Percentiles rank a stretch among this genome's conserved stretches.
phyloP scores from a whole-genome alignment of 83 land plant genomes.

The Thuja plicata region DNA sequence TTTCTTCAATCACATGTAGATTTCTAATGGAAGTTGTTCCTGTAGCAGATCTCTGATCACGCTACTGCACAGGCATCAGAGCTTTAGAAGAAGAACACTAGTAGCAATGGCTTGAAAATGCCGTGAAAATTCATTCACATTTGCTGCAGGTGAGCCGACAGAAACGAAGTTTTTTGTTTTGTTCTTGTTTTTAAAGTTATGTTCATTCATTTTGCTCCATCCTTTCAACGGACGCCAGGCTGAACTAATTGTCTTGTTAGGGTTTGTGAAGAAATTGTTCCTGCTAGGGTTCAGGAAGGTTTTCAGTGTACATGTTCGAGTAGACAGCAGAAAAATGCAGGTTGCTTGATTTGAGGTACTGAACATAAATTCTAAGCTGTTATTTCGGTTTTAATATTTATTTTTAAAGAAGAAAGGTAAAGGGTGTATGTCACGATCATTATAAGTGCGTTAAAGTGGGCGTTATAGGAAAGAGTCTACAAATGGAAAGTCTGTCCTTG shows the following conservation, averaged over 20 bases:
- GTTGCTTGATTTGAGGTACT: not conserved
- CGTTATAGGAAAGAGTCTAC: no score
- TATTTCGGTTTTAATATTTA: no score
- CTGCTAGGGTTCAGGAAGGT: not conserved
- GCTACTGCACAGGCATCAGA: not conserved
- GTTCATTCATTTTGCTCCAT: not conserved
- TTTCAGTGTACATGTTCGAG: not conserved
- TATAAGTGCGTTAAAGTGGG: no score
- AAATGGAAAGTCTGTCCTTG: not conserved
- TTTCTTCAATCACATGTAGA: no score
- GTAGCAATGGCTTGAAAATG: not conserved
- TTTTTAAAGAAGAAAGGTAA: no score
- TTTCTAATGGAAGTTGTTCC: not conserved
- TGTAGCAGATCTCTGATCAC: not conserved
- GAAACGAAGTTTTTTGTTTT: no score
- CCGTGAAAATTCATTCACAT: not conserved
- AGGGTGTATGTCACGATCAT: no score
- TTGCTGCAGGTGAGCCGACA: not conserved
- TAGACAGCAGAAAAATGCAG: not conserved
- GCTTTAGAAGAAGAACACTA: not conserved
- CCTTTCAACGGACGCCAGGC: not conserved
- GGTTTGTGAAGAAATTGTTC: not conserved
- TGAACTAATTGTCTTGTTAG: not conserved
- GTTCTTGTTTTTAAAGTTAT: not conserved
- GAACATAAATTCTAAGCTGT: not conserved